Conservation (phyloP, 2,329 filamentous ascomycete genomes). For the Beauveria scarabaeidicola region DNA sequence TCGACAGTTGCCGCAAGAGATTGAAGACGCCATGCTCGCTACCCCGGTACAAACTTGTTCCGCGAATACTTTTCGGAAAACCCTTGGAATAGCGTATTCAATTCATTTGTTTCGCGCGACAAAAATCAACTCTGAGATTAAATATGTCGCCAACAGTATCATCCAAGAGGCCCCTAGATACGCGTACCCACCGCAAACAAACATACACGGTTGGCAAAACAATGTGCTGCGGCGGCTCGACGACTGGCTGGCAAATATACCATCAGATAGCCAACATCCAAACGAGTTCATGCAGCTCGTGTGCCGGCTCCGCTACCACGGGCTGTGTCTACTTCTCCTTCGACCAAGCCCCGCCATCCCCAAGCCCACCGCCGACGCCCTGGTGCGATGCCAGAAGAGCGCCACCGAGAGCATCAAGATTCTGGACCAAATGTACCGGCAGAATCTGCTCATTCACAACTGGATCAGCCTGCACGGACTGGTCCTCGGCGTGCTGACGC, state of each 20-base stretch:
- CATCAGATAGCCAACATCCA: slow-evolving; percentile 14
- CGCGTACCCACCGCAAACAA: slow-evolving; percentile 36
- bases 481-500: slow-evolving; percentile 38
- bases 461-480: slow-evolving; percentile 41
- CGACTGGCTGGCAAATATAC: slow-evolving; percentile 31
- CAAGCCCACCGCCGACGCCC: slow-evolving; percentile 31
- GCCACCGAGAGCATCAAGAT: slow-evolving; percentile 32
- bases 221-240: slow-evolving; percentile 32
- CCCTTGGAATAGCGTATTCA: slow-evolving; percentile 31
- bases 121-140: slow-evolving; percentile 47
- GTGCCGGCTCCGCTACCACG: slow-evolving; percentile 39
- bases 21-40: slow-evolving; percentile 16
- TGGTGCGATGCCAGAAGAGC: slow-evolving; percentile 35
- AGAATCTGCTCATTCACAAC: slow-evolving; percentile 36
- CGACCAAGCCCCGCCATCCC: slow-evolving; percentile 45
- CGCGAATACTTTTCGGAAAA: slow-evolving; percentile 12
- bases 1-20: slow-evolving; percentile 21
- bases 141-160: slow-evolving; percentile 46
- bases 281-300: slow-evolving; percentile 21
- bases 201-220: slow-evolving; percentile 38
- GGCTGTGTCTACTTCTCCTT: slow-evolving; percentile 39
- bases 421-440: slow-evolving; percentile 34
- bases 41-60: background rate
- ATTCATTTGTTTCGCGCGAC: slow-evolving; percentile 41
- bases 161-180: slow-evolving; percentile 37